These are phyloP conservation scores for Naganishia kalamii DNA, from an alignment of 768 basidiomycete genomes.

Conservation along the genomic window DNA sequence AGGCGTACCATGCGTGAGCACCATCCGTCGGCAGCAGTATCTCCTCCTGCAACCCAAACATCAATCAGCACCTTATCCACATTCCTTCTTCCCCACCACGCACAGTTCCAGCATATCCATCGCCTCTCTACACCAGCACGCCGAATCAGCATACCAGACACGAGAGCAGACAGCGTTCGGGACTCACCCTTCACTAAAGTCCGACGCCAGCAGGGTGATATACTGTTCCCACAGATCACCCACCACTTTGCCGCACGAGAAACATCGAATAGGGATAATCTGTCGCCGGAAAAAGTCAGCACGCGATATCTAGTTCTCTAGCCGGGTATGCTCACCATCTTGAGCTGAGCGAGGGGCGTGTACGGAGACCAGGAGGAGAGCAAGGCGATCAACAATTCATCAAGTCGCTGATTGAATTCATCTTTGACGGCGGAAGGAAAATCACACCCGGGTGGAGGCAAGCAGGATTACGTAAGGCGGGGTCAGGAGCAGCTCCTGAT, in stretches of 20 bases:
- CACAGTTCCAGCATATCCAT: slow-evolving; percentile 74
- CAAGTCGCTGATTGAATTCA: too few species aligned
- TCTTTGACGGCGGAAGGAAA: too few species aligned
- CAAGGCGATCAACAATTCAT: too few species aligned
- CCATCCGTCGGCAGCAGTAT: slow-evolving; percentile 96
- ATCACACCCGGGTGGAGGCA: too few species aligned
- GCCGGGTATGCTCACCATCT: background rate
- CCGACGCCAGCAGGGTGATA: slow-evolving; percentile 69
- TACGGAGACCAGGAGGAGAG: too few species aligned
- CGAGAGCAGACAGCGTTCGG: background rate
- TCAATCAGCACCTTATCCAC: background rate
- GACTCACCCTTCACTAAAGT: slow-evolving; percentile 80
- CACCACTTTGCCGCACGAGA: slow-evolving; percentile 94
- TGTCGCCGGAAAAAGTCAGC: slow-evolving; percentile 38
- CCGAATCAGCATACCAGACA: slow-evolving; percentile 9
- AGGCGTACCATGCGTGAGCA: slow-evolving; percentile 66
- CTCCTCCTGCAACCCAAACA: slow-evolving; percentile 52
- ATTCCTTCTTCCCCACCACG: background rate
- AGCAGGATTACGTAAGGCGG: too few species aligned
- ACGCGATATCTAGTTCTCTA: too few species aligned
- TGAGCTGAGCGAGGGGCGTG: too few species aligned
- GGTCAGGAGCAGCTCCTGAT: too few species aligned
- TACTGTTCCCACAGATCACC: slow-evolving; percentile 94
- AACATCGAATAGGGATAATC: slow-evolving; percentile 95
- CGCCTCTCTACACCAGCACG: slow-evolving; percentile 59